Base-by-base conservation (phyloP, 169 alveolate species). In the Cryptosporidium ubiquitum region DNA sequence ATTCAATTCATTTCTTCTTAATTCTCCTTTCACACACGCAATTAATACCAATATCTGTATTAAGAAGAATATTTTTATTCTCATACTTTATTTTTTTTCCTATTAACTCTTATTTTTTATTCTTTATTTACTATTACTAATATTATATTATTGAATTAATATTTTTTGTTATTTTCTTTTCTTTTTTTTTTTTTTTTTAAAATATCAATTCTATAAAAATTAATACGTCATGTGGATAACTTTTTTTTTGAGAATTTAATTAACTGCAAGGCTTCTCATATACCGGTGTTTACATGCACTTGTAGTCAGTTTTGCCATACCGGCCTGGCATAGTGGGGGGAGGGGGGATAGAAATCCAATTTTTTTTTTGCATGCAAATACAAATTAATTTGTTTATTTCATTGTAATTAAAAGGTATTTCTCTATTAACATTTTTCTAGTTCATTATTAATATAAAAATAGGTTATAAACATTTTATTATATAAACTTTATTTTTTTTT, bases 1-100 rank as follows among this genome's bases (percentile, higher is more conserved):
- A 40, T n/a, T 33, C 9, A 69, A 26, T 12, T 69, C 69, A 39
- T 52, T 73, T 51, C 70, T 73, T 39, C 31, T 29, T 55, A 39
- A 0, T 10, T 57, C 69, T 20, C 85, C 85, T 29, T n/a, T 73
- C 9, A 49, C 66, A 52, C 52, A 42, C 16, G 35, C 47, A 29
- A 52, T 52, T 33, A 73, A 33, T 31, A 55, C 18, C 49, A 70
- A 44, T 44, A 70, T 51, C 20, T 70, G 29, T 9, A 70, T 9
- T 47, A 70, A 18, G 14, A 55, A 42, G 26, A 51, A 40, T 70
- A 70, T 20, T 23, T 70, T 40, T 6, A 42, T 23, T 26, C 39
- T 70, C 84, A 70, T 70, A 10, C 20, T 44, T 10, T 42, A 37
- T 9, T 44, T 12, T 7, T n/a, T 14, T 70, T 44, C 23, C 40